A percentile compares a stretch with the other conserved stretches of the same genome.
Conservation (phyloP, 176 grass and related monocot species). For the Leersia perrieri region DNA sequence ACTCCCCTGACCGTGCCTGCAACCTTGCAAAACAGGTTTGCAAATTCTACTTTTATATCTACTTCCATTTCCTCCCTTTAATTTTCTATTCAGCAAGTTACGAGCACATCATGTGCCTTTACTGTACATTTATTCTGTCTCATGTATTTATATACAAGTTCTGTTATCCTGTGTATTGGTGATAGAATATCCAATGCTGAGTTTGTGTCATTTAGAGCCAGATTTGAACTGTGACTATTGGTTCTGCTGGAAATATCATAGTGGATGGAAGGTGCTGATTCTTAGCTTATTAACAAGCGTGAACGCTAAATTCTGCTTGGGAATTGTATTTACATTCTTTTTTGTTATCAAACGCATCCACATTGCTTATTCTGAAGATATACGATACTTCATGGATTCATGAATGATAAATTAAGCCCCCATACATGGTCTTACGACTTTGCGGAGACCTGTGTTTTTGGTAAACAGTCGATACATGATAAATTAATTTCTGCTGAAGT, state of each 20-base stretch:
- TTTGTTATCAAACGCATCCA: neutral
- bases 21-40: conserved; percentile 76
- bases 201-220: neutral
- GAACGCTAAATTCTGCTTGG: neutral
- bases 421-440: too few species aligned
- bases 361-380: neutral
- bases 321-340: neutral
- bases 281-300: neutral
- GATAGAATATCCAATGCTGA: neutral
- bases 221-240: neutral
- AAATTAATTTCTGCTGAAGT: neutral
- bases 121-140: neutral
- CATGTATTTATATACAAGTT: neutral
- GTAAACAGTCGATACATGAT: too few species aligned
- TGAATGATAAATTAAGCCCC: neutral
- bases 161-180: neutral
- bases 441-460: too few species aligned
- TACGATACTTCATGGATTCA: neutral
- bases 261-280: too few species aligned
- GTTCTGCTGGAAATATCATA: neutral
- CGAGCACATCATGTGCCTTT: neutral
- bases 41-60: neutral
- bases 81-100: neutral
- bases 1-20: conserved; percentile 82
- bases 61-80: neutral